Evolutionary conservation across 2,329 filamentous ascomycete species (phyloP).

Genomic region (Penicillium janthinellum): DNA sequence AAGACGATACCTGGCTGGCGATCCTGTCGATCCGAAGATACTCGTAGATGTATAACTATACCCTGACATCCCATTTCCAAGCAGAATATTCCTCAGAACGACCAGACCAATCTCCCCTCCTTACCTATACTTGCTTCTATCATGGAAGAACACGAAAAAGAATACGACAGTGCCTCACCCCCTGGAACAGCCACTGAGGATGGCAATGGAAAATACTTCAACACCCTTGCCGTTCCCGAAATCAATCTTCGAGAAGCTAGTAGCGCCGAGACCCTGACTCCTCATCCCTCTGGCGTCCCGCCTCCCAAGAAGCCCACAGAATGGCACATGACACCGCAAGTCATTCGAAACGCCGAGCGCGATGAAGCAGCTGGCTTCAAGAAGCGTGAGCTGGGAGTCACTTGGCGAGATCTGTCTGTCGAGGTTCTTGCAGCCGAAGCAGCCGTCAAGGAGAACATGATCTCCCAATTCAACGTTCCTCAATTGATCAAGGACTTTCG

Average conservation of each 20-base stretch:
- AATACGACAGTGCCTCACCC: slow-evolving; percentile 9
- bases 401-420: slow-evolving; percentile 67
- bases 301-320: slow-evolving; percentile 30
- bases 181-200: slow-evolving; percentile 4
- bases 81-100: not conserved
- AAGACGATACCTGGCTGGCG: slow-evolving; percentile 6
- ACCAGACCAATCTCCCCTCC: slow-evolving; percentile 3
- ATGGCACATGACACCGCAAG: slow-evolving; percentile 47
- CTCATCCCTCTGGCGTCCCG: slow-evolving; percentile 6
- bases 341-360: slow-evolving; percentile 46
- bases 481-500: slow-evolving; percentile 56
- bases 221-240: slow-evolving; percentile 20
- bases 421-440: slow-evolving; percentile 64
- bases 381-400: slow-evolving; percentile 60
- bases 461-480: slow-evolving; percentile 61
- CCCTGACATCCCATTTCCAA: not conserved
- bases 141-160: slow-evolving; percentile 12
- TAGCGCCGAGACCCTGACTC: slow-evolving; percentile 26
- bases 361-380: slow-evolving; percentile 53
- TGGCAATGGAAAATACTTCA: slow-evolving; percentile 6
- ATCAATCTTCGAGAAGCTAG: slow-evolving; percentile 23
- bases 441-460: slow-evolving; percentile 65
- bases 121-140: not conserved
- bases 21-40: not conserved
- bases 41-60: slow-evolving; percentile 4